Evolutionary conservation across 2,329 filamentous ascomycete genomes (phyloP), one percentile per base, ranked within the genome.

Genomic region (Metarhizium humberi): DNA sequence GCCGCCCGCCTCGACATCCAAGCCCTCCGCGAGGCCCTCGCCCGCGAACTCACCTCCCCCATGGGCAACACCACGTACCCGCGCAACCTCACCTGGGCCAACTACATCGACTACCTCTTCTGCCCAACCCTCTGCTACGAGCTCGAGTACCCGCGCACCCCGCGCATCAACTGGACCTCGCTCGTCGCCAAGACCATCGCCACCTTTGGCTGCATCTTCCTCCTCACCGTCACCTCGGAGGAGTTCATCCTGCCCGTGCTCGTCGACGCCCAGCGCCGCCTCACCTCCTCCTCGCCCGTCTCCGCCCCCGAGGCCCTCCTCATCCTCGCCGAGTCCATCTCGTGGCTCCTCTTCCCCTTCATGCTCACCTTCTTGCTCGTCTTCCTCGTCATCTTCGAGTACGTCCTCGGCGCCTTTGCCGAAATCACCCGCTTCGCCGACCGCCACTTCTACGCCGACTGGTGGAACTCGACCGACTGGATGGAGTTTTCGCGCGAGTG

Each of bases 101-200:
- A 97, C 73, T 96, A 89, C 67, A 61, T 82, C 56, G 94, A 97
- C 74, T 97, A 87, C 69, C 75, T 96, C 11, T 82, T 94, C 66
- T 97, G 92, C 66, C 94, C 94, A 16, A 99, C 94, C 0, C 81
- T 99, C 20, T 99, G 94, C 77, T 99, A 99, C 72, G 94, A 99
- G 72, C 79, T 97, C 51, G 92, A 97, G 69, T 99, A 97, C 69
- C 94, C 94, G 2, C 86, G 94, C 51, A 91, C 82, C 11, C 69
- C 79, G 13, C 74, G 76, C n/a, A 84, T 90, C 56, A 83, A 89
- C 62, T 96, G 89, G 85, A 79, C 83, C 20, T 86, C 91, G 60
- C 81, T 97, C 48, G 82, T 89, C 56, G 88, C 86, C 70, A 97
- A 97, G 72, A 84, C 90, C 25, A 72, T 92, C 16, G 94, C 94